A percentile compares a stretch with the other conserved stretches of the same genome.
phyloP scores from a whole-genome alignment of 2,329 filamentous ascomycete genomes.

The Lecanicillium sp. region DNA sequence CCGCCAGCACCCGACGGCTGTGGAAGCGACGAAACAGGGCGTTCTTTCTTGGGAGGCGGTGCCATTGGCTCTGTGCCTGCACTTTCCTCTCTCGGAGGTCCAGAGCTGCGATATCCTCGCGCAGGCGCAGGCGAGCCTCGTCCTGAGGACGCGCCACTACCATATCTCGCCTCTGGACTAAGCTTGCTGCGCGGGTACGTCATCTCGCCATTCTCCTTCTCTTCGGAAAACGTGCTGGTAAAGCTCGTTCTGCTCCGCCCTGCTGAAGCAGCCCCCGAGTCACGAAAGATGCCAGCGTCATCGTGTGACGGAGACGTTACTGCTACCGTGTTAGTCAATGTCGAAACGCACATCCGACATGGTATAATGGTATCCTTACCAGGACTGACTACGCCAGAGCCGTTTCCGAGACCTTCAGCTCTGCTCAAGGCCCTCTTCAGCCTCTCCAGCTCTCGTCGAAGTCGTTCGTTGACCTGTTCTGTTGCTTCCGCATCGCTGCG shows the following conservation, averaged over 20 bases:
- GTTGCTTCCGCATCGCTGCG: conserved; percentile 83
- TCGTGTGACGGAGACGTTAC: conserved; percentile 47
- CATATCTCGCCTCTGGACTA: conserved; percentile 46
- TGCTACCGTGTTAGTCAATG: conserved; percentile 16
- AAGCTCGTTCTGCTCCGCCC: conserved; percentile 51
- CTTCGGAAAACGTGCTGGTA: conserved; percentile 60
- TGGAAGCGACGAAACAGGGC: conserved; percentile 26
- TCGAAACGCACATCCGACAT: conserved; percentile 7
- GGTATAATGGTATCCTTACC: conserved; percentile 13
- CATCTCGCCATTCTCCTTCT: conserved; percentile 63
- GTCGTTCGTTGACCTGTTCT: conserved; percentile 75
- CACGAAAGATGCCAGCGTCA: conserved; percentile 52
- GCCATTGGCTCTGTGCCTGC: conserved; percentile 16
- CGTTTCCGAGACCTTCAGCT: conserved; percentile 42
- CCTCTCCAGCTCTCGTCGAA: conserved; percentile 82
- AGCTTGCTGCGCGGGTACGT: conserved; percentile 42
- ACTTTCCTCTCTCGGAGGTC: conserved; percentile 22
- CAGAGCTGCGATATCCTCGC: conserved; percentile 38
- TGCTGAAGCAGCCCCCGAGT: conserved; percentile 32
- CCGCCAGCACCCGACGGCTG: conserved; percentile 24
- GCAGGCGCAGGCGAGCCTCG: conserved; percentile 54
- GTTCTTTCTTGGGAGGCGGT: conserved; percentile 18
- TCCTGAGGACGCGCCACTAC: conserved; percentile 44
- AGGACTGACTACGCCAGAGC: conserved; percentile 29
- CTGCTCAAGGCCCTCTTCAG: conserved; percentile 77